A percentile compares a stretch with the other conserved stretches of the same genome.
Conservation (phyloP, 345 rosid genomes). For the Nephelium lappaceum region DNA sequence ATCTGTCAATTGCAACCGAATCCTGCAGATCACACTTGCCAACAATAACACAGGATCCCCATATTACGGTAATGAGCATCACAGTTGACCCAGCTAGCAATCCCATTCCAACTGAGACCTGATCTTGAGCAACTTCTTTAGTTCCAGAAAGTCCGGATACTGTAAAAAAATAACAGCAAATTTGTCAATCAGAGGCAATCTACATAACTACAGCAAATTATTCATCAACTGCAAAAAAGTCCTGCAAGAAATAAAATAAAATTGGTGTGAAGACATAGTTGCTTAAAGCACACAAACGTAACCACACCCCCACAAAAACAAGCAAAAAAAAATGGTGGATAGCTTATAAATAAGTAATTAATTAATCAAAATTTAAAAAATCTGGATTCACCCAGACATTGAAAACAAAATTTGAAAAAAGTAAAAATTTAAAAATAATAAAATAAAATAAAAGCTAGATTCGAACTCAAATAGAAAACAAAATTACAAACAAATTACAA, state of each 20-base stretch:
- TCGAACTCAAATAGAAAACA: too few relatives aligned
- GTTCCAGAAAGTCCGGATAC: constrained; percentile 91
- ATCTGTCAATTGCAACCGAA: constrained; percentile 53
- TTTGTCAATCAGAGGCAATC: not conserved
- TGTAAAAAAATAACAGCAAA: constrained; percentile 18
- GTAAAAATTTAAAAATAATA: too few relatives aligned
- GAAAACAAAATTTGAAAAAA: too few relatives aligned
- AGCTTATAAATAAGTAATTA: too few relatives aligned
- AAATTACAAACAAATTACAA: too few relatives aligned
- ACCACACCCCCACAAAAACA: not conserved
- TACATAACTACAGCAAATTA: not conserved
- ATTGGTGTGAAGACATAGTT: not conserved
- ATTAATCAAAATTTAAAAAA: too few relatives aligned
- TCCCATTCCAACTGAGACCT: constrained; percentile 94
- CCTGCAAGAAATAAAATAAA: not conserved
- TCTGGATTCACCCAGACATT: too few relatives aligned
- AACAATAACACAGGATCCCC: constrained; percentile 79
- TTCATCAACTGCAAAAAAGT: not conserved
- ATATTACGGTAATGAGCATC: constrained; percentile 78
- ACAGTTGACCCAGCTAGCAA: constrained; percentile 88
- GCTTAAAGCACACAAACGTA: not conserved
- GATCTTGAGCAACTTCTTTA: constrained; percentile 67
- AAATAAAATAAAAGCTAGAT: too few relatives aligned
- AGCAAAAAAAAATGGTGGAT: too few relatives aligned
- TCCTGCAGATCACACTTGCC: constrained; percentile 71